These are phyloP conservation scores for Grosmannia serpens DNA, from an alignment of 2,329 filamentous ascomycete species.

Conservation along the genomic window DNA sequence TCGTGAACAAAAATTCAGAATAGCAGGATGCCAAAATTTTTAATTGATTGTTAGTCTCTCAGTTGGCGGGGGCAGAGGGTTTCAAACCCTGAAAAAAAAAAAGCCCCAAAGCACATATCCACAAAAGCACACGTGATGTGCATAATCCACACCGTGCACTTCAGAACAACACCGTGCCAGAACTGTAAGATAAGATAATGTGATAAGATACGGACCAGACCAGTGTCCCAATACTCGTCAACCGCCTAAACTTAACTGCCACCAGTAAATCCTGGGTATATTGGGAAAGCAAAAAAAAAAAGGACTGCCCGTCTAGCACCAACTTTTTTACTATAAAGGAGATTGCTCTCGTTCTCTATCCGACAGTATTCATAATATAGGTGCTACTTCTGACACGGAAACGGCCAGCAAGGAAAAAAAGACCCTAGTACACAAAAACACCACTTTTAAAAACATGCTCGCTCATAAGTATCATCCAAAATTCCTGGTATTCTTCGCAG, in stretches of 20 bases:
- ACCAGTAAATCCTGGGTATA: background rate
- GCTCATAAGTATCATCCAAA: background rate
- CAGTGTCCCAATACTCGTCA: too few species aligned
- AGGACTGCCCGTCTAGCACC: background rate
- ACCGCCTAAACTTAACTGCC: too few species aligned
- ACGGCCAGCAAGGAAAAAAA: background rate
- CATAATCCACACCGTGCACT: background rate
- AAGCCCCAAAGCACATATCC: background rate
- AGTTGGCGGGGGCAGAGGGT: background rate
- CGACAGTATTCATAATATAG: background rate
- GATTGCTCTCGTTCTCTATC: background rate
- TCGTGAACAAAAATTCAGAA: conserved; percentile 9
- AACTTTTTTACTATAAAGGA: background rate
- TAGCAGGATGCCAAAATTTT: background rate
- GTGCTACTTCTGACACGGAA: background rate
- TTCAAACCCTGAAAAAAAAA: conserved; percentile 1
- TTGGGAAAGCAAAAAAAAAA: too few species aligned
- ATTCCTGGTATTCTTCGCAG: too few species aligned
- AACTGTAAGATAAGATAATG: background rate
- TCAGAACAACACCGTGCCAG: background rate
- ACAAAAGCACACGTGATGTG: background rate
- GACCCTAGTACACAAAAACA: background rate
- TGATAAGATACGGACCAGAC: too few species aligned
- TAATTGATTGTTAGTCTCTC: background rate
- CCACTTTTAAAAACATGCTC: background rate